Evolutionary conservation across 352 stramenopile species (phyloP), one percentile per base, ranked within the genome.

Genomic region (Paralagenidium karlingii): DNA sequence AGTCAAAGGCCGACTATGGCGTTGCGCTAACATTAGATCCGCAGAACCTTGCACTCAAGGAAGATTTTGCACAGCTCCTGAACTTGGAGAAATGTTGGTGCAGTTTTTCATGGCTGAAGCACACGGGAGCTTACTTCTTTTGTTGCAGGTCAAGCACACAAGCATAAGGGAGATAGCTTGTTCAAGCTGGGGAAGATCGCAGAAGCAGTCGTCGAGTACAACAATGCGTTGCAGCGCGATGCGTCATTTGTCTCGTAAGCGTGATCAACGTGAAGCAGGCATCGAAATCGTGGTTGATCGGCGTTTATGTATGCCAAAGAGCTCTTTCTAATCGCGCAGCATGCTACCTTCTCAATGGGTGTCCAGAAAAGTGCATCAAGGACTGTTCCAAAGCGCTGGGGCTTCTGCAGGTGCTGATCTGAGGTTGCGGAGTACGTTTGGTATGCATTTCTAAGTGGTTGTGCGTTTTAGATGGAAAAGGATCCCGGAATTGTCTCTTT

Each of bases 1-100:
- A 82, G 38, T 68, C 64, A 16, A 87, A 87, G 44, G 68, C 76
- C 3, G 76, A 90, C 52, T 90, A 87, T 29, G 73, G 73, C 18
- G 70, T 85, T 18, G 73, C 76, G 2, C 55, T 82, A 5, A 78
- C 70, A 2, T 80, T 90, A 61, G 73, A 86, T 38, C 68, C 50
- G n/a, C 63, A 87, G 38, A 83, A 87, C 36, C 32, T 47, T 13
- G 54, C 66, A 22, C 57, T 87, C 5, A 59, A 75, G 34, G 53
- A 83, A 20, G 76, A 90, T 24, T 87, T 82, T 29, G 38, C 61
- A 20, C 55, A 82, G 48, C 58, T 90, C 27, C 39, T 82, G 6
- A 49, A 50, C 21, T 51, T 84, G 26, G 68, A 82, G 25, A 68
- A 64, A 25, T n/a, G n/a, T n/a, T n/a, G n/a, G n/a, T n/a, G n/a